A percentile compares a stretch with the other conserved stretches of the same genome.
phyloP scores from a whole-genome alignment of 768 basidiomycete genomes.

The Phylloporus arenicola region DNA sequence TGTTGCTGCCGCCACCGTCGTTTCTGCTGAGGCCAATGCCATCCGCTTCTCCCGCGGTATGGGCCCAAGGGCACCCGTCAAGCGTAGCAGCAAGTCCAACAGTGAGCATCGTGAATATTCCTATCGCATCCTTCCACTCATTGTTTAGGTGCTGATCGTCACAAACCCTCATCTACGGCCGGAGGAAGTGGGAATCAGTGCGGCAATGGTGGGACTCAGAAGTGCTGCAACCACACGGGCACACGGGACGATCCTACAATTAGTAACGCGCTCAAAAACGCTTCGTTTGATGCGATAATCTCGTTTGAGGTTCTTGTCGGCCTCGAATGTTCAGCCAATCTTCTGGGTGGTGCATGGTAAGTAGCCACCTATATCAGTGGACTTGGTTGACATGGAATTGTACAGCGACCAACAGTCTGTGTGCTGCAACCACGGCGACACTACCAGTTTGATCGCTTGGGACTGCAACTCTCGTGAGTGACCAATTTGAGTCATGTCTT shows the following conservation, averaged over 20 bases:
- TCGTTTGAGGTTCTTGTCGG: slow-evolving; percentile 21
- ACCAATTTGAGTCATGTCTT: rapidly evolving
- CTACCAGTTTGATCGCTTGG: slow-evolving; percentile 33
- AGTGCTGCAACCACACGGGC: slow-evolving; percentile 17
- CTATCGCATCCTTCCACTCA: not conserved
- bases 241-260: not conserved
- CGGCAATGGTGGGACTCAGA: slow-evolving; percentile 2
- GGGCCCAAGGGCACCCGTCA: slow-evolving; percentile 40
- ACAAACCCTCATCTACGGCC: not conserved
- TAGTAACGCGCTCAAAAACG: too few relatives aligned
- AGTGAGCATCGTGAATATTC: slow-evolving; percentile 22
- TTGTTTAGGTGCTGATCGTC: slow-evolving; percentile 32
- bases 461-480: slow-evolving; percentile 37
- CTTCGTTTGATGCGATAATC: too few relatives aligned
- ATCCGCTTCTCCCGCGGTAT: slow-evolving; percentile 51
- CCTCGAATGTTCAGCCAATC: slow-evolving; percentile 32
- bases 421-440: slow-evolving; percentile 39
- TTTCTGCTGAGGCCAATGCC: slow-evolving; percentile 48
- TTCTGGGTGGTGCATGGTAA: slow-evolving; percentile 27
- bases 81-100: slow-evolving; percentile 28
- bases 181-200: slow-evolving; percentile 4
- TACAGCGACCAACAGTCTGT: slow-evolving; percentile 33
- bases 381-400: not conserved
- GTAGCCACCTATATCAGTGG: not conserved
- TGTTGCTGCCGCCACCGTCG: slow-evolving; percentile 33